Base-by-base conservation (phyloP, 331 rosid species). In the Acacia pycnantha region DNA sequence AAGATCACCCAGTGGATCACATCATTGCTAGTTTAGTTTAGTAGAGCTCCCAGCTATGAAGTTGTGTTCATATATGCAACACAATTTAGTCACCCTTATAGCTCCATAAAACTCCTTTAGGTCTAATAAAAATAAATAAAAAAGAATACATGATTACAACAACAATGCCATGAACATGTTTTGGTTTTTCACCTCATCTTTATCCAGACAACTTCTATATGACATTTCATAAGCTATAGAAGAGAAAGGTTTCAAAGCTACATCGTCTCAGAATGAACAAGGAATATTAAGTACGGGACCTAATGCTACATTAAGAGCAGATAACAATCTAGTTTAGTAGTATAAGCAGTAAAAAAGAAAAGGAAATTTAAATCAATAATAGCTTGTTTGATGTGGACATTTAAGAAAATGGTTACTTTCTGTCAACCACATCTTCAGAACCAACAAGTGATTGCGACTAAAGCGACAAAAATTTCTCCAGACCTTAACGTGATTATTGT, bases 1-100 rank as follows among this genome's bases (percentile, higher is more conserved):
- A 33, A 77, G 41, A 2, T 2, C 47, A 83, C 53, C 48, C 72
- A 31, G 73, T 18, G 26, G 51, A 8, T n/a, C 3, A 21, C 53
- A 70, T 41, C 5, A 77, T 89, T 56, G 84, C 87, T 12, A n/a
- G 33, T 70, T 69, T n/a, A 69, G 51, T 69, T 22, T 41, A 41
- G 33, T 31, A 62, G 8, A 70, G 53, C 22, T 31, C 53, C 74
- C 51, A 41, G 74, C 19, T 21, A 47, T 41, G 53, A 31, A 43
- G 33, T 11, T 4, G 11, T 15, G 10, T 43, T 70, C 74, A 41
- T 70, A n/a, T 1, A 50, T 29, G 31, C 31, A 29, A 29, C 31
- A 29, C 31, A 1, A 29, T 29, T 29, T 29, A 29, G 31, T 29
- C 31, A 29, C 31, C 31, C 2, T 29, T 29, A 29, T 29, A 29